Percentiles rank a stretch among this genome's conserved stretches.
Conservation (phyloP, 2,329 filamentous ascomycete species). For the Camptophora hylomeconis region DNA sequence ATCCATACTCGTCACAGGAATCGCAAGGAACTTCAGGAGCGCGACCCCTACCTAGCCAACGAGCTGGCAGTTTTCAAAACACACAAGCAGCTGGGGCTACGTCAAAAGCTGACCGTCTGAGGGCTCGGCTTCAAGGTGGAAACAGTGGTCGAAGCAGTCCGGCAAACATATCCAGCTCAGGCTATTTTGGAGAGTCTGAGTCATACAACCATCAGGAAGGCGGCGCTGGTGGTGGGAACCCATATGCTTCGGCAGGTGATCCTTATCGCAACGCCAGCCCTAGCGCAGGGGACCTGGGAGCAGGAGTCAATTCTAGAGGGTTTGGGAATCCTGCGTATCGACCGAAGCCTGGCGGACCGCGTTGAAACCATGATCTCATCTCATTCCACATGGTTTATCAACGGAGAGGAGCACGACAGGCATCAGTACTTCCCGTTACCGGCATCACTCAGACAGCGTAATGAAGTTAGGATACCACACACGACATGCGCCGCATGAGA, state of each 20-base stretch:
- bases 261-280: slow-evolving; percentile 8
- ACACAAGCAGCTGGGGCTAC: slow-evolving; percentile 24
- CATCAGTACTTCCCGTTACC: no score
- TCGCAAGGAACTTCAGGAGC: slow-evolving; percentile 22
- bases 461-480: no score
- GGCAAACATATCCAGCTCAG: neutral
- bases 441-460: no score
- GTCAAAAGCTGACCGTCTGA: slow-evolving; percentile 46
- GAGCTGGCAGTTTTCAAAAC: slow-evolving; percentile 62
- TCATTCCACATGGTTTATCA: no score
- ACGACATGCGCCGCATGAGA: no score
- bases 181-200: no score
- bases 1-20: slow-evolving; percentile 5
- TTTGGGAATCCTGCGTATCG: slow-evolving; percentile 11
- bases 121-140: slow-evolving; percentile 64
- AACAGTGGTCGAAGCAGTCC: slow-evolving; percentile 16
- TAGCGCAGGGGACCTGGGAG: slow-evolving; percentile 6
- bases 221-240: slow-evolving; percentile 7
- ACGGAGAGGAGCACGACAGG: no score
- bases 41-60: slow-evolving; percentile 58
- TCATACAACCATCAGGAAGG: no score
- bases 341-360: slow-evolving; percentile 14
- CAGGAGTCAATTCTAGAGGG: slow-evolving; percentile 7
- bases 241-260: slow-evolving; percentile 6
- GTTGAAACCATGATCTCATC: slow-evolving; percentile 11